Percentiles rank a stretch among this genome's conserved stretches.
phyloP scores from a whole-genome alignment of 2,329 filamentous ascomycete species.

The Xylariaceae sp. region DNA sequence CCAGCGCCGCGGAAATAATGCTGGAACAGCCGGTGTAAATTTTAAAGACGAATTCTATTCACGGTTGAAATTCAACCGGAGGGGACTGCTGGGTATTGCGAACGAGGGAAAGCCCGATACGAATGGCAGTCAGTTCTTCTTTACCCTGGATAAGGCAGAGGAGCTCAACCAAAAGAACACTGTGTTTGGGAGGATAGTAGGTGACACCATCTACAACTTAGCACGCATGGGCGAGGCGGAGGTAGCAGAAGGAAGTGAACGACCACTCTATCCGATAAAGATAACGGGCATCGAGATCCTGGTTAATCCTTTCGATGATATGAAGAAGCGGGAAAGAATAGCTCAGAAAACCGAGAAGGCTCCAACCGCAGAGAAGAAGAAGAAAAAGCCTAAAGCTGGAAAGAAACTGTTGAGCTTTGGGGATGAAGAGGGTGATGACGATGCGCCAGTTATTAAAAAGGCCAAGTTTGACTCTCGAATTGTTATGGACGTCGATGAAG shows the following conservation, averaged over 20 bases:
- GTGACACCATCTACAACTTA: conserved; percentile 94
- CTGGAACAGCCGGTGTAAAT: conserved; percentile 60
- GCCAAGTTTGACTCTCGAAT: conserved; percentile 78
- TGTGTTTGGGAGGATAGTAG: conserved; percentile 87
- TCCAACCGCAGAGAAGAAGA: conserved; percentile 53
- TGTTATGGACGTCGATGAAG: conserved; percentile 60
- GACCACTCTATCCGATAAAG: conserved; percentile 83
- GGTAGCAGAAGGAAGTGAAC: conserved; percentile 74
- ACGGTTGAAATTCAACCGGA: conserved; percentile 86
- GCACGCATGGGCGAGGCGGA: conserved; percentile 92
- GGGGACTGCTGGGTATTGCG: conserved; percentile 93
- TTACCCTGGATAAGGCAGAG: conserved; percentile 82
- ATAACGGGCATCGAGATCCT: conserved; percentile 75
- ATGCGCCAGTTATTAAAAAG: conserved; percentile 69
- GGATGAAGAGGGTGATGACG: conserved; percentile 66
- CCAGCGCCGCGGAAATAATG: conserved; percentile 63
- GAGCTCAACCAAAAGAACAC: conserved; percentile 91
- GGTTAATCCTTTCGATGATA: conserved; percentile 80
- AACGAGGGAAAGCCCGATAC: conserved; percentile 77
- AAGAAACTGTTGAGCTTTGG: conserved; percentile 81
- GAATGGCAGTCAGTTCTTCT: conserved; percentile 97
- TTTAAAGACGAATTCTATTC: conserved; percentile 89
- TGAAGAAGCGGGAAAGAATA: conserved; percentile 69
- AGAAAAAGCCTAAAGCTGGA: conserved; percentile 72
- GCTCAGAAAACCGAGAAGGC: conserved; percentile 53